Evolutionary conservation across 306 rosid genomes (phyloP), one percentile per base, ranked within the genome.

Genomic region (Hippophae tibetana): DNA sequence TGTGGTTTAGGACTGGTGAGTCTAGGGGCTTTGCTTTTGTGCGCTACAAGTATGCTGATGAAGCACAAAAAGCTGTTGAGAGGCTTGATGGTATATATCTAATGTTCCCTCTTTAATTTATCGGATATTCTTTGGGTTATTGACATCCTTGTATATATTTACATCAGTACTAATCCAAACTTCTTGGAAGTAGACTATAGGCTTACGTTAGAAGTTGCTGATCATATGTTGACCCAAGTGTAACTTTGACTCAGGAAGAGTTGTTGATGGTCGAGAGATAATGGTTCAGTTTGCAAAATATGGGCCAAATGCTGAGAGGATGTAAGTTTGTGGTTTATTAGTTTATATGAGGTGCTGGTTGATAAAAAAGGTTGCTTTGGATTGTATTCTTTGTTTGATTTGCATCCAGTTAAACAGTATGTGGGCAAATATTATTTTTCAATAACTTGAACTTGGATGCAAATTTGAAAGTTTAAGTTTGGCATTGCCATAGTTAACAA

Each of bases 1-100:
- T 61, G 23, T 59, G 52, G 25, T 44, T 45, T 60, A 89, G 95
- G 74, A 89, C 95, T 10, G 95, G 95, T 26, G 97, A 89, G 50
- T 86, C 97, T 5, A 79, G 95, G 73, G 97, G 97, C 23, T 89
- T 86, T 63, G 97, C 97, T 5, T 89, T 89, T 73, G 97, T 89
- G 81, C 86, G 95, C 8, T 89, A 84, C 75, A 89, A 86, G 65
- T 86, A 89, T 63, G 95, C 95, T 6, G 95, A 89, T 23, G 97
- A 89, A 76, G 97, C 97, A 18, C 82, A 77, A 8, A 86, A 89
- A 64, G 95, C 97, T 9, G 97, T 84, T 61, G 97, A 89, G 0
- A 86, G 87, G 82, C 93, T 89, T 7, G 93, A 89, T 23, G 97
- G 97, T 86, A 76, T 40, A 2, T 5, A 8, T 45, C 6, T 6